Evolutionary conservation across 169 alveolate genomes (phyloP), one percentile per base, ranked within the genome.

Genomic region (Fabrea salina): DNA sequence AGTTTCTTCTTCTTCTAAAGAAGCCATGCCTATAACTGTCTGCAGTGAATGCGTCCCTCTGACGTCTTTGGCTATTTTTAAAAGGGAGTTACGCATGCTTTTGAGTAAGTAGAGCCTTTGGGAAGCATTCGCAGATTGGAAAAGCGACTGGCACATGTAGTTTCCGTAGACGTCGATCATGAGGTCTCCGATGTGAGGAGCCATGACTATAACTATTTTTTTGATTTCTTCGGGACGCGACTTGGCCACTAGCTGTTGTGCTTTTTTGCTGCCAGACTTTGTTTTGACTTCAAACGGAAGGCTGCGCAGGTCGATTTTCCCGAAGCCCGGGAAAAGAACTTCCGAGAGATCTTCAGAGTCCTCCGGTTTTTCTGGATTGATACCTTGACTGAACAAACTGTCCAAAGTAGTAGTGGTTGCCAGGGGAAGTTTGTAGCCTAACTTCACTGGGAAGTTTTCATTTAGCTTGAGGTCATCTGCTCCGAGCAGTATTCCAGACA

Each of bases 1-100:
- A 32, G 79, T 79, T 67, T 82, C 90, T 66, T 90, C 95, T 47
- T 86, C 90, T 19, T 47, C 61, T 16, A 70, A 0, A 84, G 77
- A 27, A 59, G 66, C 41, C 80, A 91, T 59, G 13, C 74, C 61
- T 13, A 87, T 80, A 44, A 85, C 58, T 13, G 90, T 85, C 82
- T 93, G 93, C 16, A 85, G 78, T 1, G 90, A 89, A 81, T 93
- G 97, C 25, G 97, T 91, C 30, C 97, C 97, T 35, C 90, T 74
- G 33, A 70, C 83, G 82, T 87, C 86, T 39, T 86, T 71, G 40
- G 95, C 87, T 25, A 93, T 87, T 25, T 74, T 67, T 37, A 84
- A 40, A 77, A 87, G 80, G 1, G 68, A 49, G 6, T 82, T 61
- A 25, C 79, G 78, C 53, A 93, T 82, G 49, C 81, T 57, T 50